Evolutionary conservation across 306 rosid genomes (phyloP), one percentile per base, ranked within the genome.

Genomic region (Gastrolobium villosum): DNA sequence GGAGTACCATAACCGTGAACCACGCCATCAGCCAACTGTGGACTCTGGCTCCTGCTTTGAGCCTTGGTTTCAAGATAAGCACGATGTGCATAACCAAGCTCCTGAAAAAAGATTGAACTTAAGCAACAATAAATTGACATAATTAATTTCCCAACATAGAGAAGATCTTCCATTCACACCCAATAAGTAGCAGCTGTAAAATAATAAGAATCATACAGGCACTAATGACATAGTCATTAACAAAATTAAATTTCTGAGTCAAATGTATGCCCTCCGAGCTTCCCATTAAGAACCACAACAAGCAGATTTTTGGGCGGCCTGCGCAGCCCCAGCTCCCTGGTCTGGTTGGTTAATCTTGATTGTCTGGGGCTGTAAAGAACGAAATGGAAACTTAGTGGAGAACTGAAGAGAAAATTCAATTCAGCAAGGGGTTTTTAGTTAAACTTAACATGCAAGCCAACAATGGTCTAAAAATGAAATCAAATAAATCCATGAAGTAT

Each of bases 281-380:
- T 71, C 44, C 74, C 59, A 8, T 77, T 75, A 87, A 30, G 87
- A 87, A 75, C 97, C 94, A 69, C 97, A 92, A 76, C 97, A 92
- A 5, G 90, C 90, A 56, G 93, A 89, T 78, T 70, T 85, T 85
- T 85, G 97, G 69, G 87, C 83, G 57, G 90, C 78, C 81, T 89
- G 91, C 54, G 86, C 82, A 70, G 90, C 85, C 36, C 88, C 90
- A 2, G 85, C 87, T 15, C 84, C 88, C 77, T 83, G 89, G 76
- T 88, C 91, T 55, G 90, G 84, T 85, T 85, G 92, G 66, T 89
- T 92, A 70, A 92, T 89, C 84, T 76, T 92, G 79, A 92, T 79
- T 78, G 94, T 88, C 88, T 89, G 94, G 70, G 97, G 91, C 93
- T 92, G 92, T 88, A 79, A 61, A 46, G 15, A 46, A 71, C 66